These are phyloP conservation scores for Dactylellina parvicollis DNA, from an alignment of 2,329 filamentous ascomycete species.

Conservation along the genomic window DNA sequence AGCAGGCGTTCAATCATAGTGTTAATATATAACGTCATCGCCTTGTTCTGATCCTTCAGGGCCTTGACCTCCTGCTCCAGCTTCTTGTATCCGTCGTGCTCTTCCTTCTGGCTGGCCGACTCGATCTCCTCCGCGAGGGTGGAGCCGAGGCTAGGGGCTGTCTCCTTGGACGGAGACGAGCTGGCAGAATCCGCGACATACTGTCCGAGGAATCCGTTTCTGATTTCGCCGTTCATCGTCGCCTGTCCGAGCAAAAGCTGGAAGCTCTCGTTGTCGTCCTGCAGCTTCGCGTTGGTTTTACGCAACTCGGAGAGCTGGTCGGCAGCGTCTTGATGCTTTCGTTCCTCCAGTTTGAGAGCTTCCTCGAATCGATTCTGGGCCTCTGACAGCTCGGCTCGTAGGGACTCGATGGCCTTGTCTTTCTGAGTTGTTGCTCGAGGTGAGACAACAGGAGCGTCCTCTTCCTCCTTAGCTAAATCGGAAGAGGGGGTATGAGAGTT, in stretches of 20 bases:
- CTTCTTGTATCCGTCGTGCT: conserved; percentile 69
- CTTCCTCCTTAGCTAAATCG: conserved; percentile 85
- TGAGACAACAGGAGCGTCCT: conserved; percentile 68
- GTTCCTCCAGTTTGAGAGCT: conserved; percentile 86
- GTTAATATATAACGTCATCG: conserved; percentile 96
- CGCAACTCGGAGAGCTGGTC: conserved; percentile 87
- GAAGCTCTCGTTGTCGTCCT: conserved; percentile 99
- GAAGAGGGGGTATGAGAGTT: conserved; percentile 63
- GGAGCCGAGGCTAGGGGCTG: conserved; percentile 64
- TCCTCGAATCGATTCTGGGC: conserved; percentile 95
- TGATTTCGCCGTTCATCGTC: conserved; percentile 93
- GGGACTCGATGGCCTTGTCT: conserved; percentile 92
- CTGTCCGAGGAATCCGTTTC: conserved; percentile 79
- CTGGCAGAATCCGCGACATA: conserved; percentile 59
- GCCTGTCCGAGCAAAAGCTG: conserved; percentile 93
- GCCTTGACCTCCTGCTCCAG: conserved; percentile 81
- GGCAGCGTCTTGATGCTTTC: conserved; percentile 88
- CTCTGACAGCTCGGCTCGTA: conserved; percentile 91
- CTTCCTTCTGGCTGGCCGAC: conserved; percentile 65
- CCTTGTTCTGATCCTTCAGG: conserved; percentile 94
- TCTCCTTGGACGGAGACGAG: conserved; percentile 57
- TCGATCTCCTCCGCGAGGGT: conserved; percentile 90
- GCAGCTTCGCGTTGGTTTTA: conserved; percentile 92
- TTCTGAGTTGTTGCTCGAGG: conserved; percentile 76
- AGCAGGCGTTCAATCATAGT: conserved; percentile 96